Evolutionary conservation across 2,329 filamentous ascomycete genomes (phyloP).

Genomic region (Arthrobotrys conoides): DNA sequence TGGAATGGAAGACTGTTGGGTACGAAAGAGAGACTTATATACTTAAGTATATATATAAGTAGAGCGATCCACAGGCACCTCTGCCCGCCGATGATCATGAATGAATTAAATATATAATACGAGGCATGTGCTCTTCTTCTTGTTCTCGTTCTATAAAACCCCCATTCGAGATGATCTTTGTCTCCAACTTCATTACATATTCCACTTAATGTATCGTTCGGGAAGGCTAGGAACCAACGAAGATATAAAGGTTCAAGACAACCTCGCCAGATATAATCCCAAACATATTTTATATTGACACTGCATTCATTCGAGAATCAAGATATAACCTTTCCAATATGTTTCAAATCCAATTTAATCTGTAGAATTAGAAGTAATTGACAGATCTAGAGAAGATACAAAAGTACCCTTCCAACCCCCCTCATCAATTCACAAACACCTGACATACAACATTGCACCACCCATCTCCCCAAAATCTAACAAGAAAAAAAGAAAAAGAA

Average conservation of each 20-base stretch:
- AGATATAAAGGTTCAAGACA: background rate
- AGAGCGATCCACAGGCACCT: conserved; percentile 18
- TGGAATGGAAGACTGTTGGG: background rate
- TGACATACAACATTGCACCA: background rate
- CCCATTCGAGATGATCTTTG: background rate
- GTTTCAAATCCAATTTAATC: background rate
- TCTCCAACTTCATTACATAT: background rate
- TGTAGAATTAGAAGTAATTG: no score
- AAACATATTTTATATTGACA: no score
- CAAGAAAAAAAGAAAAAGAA: background rate
- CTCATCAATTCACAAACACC: background rate
- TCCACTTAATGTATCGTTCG: background rate
- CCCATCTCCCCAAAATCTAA: background rate
- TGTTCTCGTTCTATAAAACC: no score
- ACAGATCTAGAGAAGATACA: background rate
- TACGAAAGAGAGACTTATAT: no score
- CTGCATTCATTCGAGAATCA: no score
- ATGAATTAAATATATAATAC: background rate
- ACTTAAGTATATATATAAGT: background rate
- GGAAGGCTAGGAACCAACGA: no score
- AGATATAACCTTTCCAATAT: background rate
- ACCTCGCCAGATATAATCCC: no score
- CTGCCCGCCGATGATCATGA: conserved; percentile 4
- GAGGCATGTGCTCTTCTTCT: no score
- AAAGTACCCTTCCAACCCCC: conserved; percentile 51